Evolutionary conservation across 805 yeast species (phyloP), one percentile per base, ranked within the genome.

Genomic region (Metschnikowia picachoensis): DNA sequence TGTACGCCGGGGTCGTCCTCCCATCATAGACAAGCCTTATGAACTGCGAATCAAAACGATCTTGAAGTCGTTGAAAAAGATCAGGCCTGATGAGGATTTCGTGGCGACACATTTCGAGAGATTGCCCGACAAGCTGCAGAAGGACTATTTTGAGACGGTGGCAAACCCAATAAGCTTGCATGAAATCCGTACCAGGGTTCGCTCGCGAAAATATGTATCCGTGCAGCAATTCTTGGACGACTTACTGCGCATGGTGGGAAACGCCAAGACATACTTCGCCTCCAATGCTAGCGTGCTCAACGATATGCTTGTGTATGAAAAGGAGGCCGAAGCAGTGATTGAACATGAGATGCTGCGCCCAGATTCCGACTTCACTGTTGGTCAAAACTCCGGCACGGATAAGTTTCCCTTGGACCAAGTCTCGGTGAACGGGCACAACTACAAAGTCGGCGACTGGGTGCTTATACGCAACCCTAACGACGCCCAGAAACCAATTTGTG

Each of bases 381-480:
- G 65, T 25, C 64, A 65, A 35, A 61, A 72, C 9, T 59, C 72
- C 8, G 74, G 73, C 30, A 62, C 65, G 50, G 84, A 77, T 51
- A 74, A 77, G 11, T 67, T 85, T 42, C 96, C 96, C n/a, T 72
- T 89, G 47, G 95, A 91, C 61, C 78, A 79, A 42, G 77, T 88
- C 35, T 83, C 80, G 43, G 78, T 83, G 35, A 77, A 83, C 53
- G 94, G 90, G 2, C 82, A 80, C 53, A 72, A 73, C 5, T 94
- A 86, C 68, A 78, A 78, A 52, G 89, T 94, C 38, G 99, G 99
- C 52, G 97, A 91, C 65, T 94, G 98, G 98, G 88, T 92, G 13
- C 78, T 91, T 52, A 74, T 94, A 46, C 78, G 79, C 53, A 94
- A 94, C 61, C 89, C 90, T 15, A 91, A 90, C 64, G 97, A 92